Evolutionary conservation across 2,329 filamentous ascomycete species (phyloP).

Genomic region (Colletotrichum simmondsii): DNA sequence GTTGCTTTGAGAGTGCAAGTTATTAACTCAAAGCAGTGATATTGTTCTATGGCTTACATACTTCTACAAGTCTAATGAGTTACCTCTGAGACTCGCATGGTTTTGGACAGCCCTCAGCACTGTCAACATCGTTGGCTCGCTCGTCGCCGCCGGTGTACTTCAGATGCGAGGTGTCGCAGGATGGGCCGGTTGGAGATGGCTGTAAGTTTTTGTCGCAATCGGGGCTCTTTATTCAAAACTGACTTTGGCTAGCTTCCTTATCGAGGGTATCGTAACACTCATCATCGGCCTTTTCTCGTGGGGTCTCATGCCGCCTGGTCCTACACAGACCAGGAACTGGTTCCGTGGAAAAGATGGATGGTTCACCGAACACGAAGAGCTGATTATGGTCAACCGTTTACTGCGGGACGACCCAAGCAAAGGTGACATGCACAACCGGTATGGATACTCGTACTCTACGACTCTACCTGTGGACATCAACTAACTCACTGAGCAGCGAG

Average conservation of each 20-base stretch:
- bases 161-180: constrained; percentile 49
- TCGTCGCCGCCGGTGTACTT: constrained; percentile 54
- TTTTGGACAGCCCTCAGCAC: constrained; percentile 44
- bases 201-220: constrained; percentile 38
- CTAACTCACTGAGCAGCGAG: constrained; percentile 40
- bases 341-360: constrained; percentile 69
- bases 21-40: constrained; percentile 35
- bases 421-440: constrained; percentile 70
- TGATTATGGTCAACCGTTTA: constrained; percentile 70
- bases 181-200: constrained; percentile 54
- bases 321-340: constrained; percentile 63
- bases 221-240: neutral
- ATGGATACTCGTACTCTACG: neutral
- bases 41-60: constrained; percentile 45
- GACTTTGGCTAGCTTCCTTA: constrained; percentile 51
- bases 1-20: too few species aligned
- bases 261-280: constrained; percentile 59
- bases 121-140: constrained; percentile 50
- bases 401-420: constrained; percentile 70
- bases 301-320: constrained; percentile 57
- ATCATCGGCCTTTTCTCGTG: constrained; percentile 55
- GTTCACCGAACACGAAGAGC: constrained; percentile 70
- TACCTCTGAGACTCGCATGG: constrained; percentile 42
- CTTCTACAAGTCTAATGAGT: constrained; percentile 45
- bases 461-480: neutral